Base-by-base conservation (phyloP, 2,329 filamentous ascomycete species). In the Penicillium sp. region DNA sequence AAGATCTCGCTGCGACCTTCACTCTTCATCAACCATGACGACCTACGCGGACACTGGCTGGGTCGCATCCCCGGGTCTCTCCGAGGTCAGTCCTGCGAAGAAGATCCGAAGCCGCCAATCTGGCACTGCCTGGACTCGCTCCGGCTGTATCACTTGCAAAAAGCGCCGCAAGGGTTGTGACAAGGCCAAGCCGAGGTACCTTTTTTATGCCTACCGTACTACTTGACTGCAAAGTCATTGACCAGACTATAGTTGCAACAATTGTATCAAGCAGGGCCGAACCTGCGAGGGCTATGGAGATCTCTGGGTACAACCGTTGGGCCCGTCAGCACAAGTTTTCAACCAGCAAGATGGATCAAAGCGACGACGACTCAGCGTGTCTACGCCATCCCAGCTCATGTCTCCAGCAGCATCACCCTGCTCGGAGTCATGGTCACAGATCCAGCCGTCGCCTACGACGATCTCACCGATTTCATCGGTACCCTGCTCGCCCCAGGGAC, bases 111-210 rank as follows among this genome's bases (percentile, higher is more conserved):
- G 58, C 51, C 64, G 64, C n/a, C 60, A 63, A 44, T 55, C 63
- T 13, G 67, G 69, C 16, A 65, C 62, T 7, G 64, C 63, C 53
- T 75, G 72, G 72, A 71, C 70, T 58, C 70, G 72, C 11, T 73
- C 71, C 2, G 72, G 71, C n/a, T 75, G 72, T 43, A 50, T 74
- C n/a, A 75, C 72, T 3, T 75, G 72, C 58, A 75, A 75, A 52
- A 68, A 62, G 50, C 67, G 72, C 33, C 67, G 71, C 26, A 75
- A 75, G 55, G 67, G 69, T 33, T 75, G 72, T 33, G 72, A 75
- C 54, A 71, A 74, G 59, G 56, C 67, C 19, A 74, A 73, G 50
- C 72, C 72, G 18, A 67, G 63, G 72, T 74, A 59, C 2, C 24
- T 28, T 28, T 10, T 28, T 28, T 5, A 28, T 28, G 24, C 24